Percentiles rank a stretch among this genome's conserved stretches.
Conservation (phyloP, 768 basidiomycete species). For the Suillus discolor region DNA sequence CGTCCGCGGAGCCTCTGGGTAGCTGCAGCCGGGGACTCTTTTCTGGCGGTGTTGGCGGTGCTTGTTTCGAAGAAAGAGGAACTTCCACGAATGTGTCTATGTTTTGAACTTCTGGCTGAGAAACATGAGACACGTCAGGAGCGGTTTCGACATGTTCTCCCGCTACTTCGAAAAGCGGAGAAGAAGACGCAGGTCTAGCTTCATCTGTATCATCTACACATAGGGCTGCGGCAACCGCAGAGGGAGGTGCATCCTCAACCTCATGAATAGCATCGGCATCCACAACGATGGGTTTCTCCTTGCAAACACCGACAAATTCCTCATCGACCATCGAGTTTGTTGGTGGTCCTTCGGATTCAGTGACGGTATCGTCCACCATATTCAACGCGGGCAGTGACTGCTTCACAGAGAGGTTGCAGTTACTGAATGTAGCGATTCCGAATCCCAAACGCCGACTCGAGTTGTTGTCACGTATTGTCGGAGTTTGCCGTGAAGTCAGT, state of each 20-base stretch:
- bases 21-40: slow-evolving; percentile 2
- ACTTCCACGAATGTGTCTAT: neutral
- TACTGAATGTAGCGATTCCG: neutral
- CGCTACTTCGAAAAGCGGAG: neutral
- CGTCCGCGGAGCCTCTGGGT: slow-evolving; percentile 10
- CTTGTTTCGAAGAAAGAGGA: slow-evolving; percentile 1
- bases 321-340: slow-evolving; percentile 18
- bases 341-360: slow-evolving; percentile 23
- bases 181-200: neutral
- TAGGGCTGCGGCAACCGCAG: neutral
- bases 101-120: neutral
- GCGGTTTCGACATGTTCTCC: neutral
- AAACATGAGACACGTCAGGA: neutral
- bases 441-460: neutral
- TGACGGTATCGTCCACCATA: slow-evolving; percentile 16
- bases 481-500: slow-evolving; percentile 27
- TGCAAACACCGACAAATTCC: slow-evolving; percentile 10
- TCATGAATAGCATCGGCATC: slow-evolving; percentile 3
- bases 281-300: slow-evolving; percentile 14
- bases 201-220: neutral
- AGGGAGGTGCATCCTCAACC: slow-evolving; percentile 3
- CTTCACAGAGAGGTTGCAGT: neutral
- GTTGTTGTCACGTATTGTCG: slow-evolving; percentile 9
- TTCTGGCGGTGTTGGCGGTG: slow-evolving; percentile 14
- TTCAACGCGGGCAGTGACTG: neutral